Evolutionary conservation across 768 basidiomycete genomes (phyloP).

Genomic region (Gloeophyllum trabeum): DNA sequence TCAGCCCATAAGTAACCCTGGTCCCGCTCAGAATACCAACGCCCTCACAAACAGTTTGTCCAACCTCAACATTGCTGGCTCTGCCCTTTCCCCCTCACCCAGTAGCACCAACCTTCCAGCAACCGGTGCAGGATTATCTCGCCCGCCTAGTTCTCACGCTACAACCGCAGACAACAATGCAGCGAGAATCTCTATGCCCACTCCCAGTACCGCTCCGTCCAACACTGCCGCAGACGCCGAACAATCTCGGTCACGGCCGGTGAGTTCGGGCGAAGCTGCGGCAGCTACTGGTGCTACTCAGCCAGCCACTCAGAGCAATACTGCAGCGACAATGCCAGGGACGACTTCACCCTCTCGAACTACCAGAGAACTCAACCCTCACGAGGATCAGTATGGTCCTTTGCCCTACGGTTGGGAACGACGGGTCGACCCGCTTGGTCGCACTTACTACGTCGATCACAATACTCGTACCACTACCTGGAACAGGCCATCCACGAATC

Average conservation of each 20-base stretch:
- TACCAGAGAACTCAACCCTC: slow-evolving; percentile 86
- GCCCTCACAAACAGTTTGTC: slow-evolving; percentile 48
- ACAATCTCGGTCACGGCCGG: slow-evolving; percentile 19
- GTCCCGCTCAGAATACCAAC: slow-evolving; percentile 61
- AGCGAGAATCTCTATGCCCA: slow-evolving; percentile 31
- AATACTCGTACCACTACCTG: slow-evolving; percentile 96
- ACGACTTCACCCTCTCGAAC: slow-evolving; percentile 21
- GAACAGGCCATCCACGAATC: slow-evolving; percentile 81
- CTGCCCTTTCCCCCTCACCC: slow-evolving; percentile 48
- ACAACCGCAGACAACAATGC: slow-evolving; percentile 28
- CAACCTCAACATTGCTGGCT: slow-evolving; percentile 48
- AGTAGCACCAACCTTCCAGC: slow-evolving; percentile 14
- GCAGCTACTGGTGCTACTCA: slow-evolving; percentile 11
- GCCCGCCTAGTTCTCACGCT: slow-evolving; percentile 60
- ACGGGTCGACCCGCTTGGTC: slow-evolving; percentile 88
- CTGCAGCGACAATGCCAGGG: slow-evolving; percentile 18
- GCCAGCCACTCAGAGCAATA: slow-evolving; percentile 10
- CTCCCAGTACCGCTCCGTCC: slow-evolving; percentile 9
- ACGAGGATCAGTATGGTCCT: slow-evolving; percentile 87
- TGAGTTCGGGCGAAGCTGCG: slow-evolving; percentile 20
- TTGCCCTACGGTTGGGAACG: slow-evolving; percentile 93
- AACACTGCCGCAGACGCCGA: slow-evolving; percentile 5
- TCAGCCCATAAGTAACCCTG: slow-evolving; percentile 77
- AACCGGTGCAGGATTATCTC: slow-evolving; percentile 37
- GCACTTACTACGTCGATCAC: slow-evolving; percentile 98